Conservation (phyloP, 1,284 basidiomycete genomes). For the Leccinum pachyderme region DNA sequence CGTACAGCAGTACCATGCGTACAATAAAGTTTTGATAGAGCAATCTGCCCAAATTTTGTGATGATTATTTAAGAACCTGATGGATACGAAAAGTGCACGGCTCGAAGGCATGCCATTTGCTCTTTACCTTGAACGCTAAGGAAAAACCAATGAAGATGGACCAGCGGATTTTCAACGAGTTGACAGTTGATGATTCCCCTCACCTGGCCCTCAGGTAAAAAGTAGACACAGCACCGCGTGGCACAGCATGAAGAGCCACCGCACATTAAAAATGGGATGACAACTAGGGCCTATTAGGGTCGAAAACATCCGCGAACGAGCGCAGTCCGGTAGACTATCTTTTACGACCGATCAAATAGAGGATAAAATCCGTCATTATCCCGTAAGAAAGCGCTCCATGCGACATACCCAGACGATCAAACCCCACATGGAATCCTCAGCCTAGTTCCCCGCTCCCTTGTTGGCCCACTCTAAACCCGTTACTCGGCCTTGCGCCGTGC, state of each 20-base stretch:
- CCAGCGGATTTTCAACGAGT: background rate
- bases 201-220: background rate
- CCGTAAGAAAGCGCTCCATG: slow-evolving; percentile 4
- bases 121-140: background rate
- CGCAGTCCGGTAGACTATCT: background rate
- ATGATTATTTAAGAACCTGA: background rate
- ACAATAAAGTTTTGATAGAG: background rate
- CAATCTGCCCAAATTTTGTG: background rate
- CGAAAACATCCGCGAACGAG: background rate
- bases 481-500: slow-evolving; percentile 23
- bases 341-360: background rate
- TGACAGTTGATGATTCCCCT: background rate
- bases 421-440: background rate
- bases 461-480: background rate
- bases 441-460: background rate
- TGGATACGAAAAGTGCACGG: background rate
- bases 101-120: background rate
- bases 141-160: background rate
- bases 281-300: background rate
- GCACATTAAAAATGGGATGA: background rate
- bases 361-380: slow-evolving; percentile 1
- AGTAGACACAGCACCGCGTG: background rate
- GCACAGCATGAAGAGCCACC: background rate
- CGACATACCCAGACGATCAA: slow-evolving; percentile 16
- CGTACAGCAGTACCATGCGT: background rate